Percentiles rank a stretch among this genome's conserved stretches.
phyloP scores from a whole-genome alignment of 306 rosid genomes.

The Cicer pinnatifidum region DNA sequence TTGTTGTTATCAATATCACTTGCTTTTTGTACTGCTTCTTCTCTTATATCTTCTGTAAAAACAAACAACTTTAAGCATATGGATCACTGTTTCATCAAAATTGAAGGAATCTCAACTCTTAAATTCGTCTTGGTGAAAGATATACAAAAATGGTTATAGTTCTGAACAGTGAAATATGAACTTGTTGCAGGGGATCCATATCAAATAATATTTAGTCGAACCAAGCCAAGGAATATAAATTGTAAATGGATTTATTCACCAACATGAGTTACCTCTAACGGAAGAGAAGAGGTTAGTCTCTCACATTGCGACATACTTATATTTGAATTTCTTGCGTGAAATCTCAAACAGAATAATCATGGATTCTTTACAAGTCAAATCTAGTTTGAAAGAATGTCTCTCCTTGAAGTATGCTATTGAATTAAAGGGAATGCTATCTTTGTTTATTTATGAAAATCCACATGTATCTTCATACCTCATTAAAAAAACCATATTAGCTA shows the following conservation, averaged over 20 bases:
- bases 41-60: neutral
- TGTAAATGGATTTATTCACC: neutral
- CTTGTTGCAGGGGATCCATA: neutral
- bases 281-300: neutral
- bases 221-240: neutral
- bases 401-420: too few relatives aligned
- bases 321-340: too few relatives aligned
- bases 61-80: neutral
- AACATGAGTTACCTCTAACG: neutral
- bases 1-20: constrained; percentile 6
- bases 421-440: too few relatives aligned
- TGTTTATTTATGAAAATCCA: too few relatives aligned
- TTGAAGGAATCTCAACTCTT: neutral
- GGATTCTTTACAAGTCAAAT: too few relatives aligned
- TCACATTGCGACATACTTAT: too few relatives aligned
- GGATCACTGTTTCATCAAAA: neutral
- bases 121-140: neutral
- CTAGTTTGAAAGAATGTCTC: too few relatives aligned
- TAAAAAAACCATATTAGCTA: too few relatives aligned
- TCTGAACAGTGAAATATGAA: neutral
- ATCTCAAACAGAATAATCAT: too few relatives aligned
- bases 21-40: constrained; percentile 12
- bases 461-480: too few relatives aligned
- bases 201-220: constrained; percentile 1
- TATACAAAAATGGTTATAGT: neutral